Base-by-base conservation (phyloP, 2,329 filamentous ascomycete genomes). In the Aspergillus sp. region DNA sequence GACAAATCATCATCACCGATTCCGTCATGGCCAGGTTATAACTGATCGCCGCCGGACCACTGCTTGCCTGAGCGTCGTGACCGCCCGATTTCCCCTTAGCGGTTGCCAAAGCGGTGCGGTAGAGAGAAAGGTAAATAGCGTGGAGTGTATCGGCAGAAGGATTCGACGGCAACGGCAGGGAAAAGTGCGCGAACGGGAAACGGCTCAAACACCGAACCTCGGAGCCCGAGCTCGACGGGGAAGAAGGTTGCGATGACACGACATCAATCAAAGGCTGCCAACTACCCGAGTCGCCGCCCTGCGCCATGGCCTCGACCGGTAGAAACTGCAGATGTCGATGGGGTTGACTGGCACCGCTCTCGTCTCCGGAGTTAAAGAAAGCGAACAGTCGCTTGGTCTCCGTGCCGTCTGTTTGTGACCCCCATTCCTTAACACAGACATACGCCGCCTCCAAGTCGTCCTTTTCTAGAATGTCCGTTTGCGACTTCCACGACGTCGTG, bases 21-120 rank as follows among this genome's bases (percentile, higher is more conserved):
- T 76, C 78, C 0, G 84, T 86, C 79, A 86, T 82, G 10, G 81
- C 83, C 2, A 86, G 75, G 60, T 86, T 87, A 69, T 87, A 86
- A 69, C 82, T 85, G 50, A 86, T 81, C 0, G 76, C 75, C 0
- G 80, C 72, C 2, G 76, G 73, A 1, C 78, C 80, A 50, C 72
- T 68, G 1, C 61, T 66, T 4, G 55, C 24, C 36, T 26, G 58
- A 12, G 42, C 60, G 16, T 67, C 12, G 46, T 71, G 16, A 2
- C 4, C 42, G 50, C 52, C 54, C 46, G 56, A 50, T 66, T 22
- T 73, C 56, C 63, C 71, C 14, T 58, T 56, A 2, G 65, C 65
- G 9, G 69, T 69, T n/a, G 64, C 63, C 2, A 79, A 69, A 0
- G 76, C 73, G 2, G 74, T 69, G 45, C 76, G 71, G 66, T 83